Base-by-base conservation (phyloP, 371 early-diverging fungal species). In the Mucor sp. region DNA sequence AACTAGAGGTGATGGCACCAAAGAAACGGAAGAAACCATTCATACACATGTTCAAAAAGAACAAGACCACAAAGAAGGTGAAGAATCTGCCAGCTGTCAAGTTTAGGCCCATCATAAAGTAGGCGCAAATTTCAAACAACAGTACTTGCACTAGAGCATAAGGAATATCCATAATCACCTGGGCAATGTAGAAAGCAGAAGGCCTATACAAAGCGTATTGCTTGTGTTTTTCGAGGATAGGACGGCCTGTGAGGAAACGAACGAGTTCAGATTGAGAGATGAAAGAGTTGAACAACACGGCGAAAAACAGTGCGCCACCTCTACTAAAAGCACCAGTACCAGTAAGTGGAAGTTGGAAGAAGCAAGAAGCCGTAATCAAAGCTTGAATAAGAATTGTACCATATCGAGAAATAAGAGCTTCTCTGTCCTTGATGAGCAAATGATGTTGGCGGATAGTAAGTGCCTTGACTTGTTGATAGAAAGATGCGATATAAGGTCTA, bases 291-390 rank as follows among this genome's bases (percentile, higher is more conserved):
- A 89, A 86, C 21, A 90, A 61, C 1, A 83, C 67, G 11, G 84
- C 71, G 47, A 87, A 86, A 60, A 87, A 88, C 8, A 89, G 66
- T 28, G 86, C 90, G 76, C 92, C 93, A 55, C 92, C 91, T 47
- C 47, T 47, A 47, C 47, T n/a, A 4, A 47, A 1, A 56, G 89
- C 86, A 43, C 93, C 91, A 14, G 69, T 69, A 6, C 82, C 78
- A 58, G 71, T 72, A 0, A 63, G 57, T 11, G 89, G 88, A 58
- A 90, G 70, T 57, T 74, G 66, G 59, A 80, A 86, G 74, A 90
- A 92, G 48, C 88, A 84, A 27, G 90, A 88, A 21, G 91, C 92
- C 65, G 88, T 85, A 62, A 92, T 87, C 25, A 90, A 68, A 56
- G 88, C 87, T 81, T 88, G 87, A 62, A 89, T 75, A 6, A 88